A percentile compares a stretch with the other conserved stretches of the same genome.
phyloP scores from a whole-genome alignment of 2,329 filamentous ascomycete genomes.

The Monosporascus sp. region DNA sequence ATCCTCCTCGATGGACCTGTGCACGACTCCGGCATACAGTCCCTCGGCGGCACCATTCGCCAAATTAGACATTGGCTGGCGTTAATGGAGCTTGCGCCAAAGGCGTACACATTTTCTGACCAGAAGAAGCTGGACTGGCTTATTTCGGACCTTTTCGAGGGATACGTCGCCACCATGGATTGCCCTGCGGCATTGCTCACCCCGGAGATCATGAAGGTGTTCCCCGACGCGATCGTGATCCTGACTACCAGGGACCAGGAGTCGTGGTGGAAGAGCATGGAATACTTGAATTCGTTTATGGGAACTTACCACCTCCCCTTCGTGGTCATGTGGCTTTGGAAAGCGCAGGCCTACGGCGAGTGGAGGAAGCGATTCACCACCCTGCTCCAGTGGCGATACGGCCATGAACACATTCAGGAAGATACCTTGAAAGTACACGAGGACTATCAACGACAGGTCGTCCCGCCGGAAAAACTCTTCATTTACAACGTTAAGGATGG shows the following conservation, averaged over 20 bases:
- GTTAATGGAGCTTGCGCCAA: constrained; percentile 28
- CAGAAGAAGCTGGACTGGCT: constrained; percentile 31
- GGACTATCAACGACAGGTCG: constrained; percentile 25
- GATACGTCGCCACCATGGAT: constrained; percentile 36
- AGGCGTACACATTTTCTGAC: constrained; percentile 22
- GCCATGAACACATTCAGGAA: constrained; percentile 24
- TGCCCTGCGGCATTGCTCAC: constrained; percentile 36
- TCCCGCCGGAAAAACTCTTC: constrained; percentile 28
- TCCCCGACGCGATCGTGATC: constrained; percentile 45
- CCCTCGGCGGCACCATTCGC: constrained; percentile 29
- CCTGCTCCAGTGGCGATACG: constrained; percentile 26
- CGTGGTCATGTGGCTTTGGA: constrained; percentile 27
- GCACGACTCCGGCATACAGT: constrained; percentile 31
- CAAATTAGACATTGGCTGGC: constrained; percentile 30
- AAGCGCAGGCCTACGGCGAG: constrained; percentile 26
- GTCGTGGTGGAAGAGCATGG: constrained; percentile 34
- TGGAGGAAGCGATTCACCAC: constrained; percentile 27
- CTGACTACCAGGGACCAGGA: constrained; percentile 34
- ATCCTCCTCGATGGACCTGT: constrained; percentile 30
- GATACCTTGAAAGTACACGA: constrained; percentile 25
- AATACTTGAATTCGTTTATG: constrained; percentile 26
- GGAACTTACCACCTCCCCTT: constrained; percentile 29
- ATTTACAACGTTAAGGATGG: constrained; percentile 31
- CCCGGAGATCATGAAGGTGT: constrained; percentile 42
- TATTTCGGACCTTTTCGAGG: constrained; percentile 28